Base-by-base conservation (phyloP, 1,284 basidiomycete genomes). In the Microbotryum lychnidis-dioicae region DNA sequence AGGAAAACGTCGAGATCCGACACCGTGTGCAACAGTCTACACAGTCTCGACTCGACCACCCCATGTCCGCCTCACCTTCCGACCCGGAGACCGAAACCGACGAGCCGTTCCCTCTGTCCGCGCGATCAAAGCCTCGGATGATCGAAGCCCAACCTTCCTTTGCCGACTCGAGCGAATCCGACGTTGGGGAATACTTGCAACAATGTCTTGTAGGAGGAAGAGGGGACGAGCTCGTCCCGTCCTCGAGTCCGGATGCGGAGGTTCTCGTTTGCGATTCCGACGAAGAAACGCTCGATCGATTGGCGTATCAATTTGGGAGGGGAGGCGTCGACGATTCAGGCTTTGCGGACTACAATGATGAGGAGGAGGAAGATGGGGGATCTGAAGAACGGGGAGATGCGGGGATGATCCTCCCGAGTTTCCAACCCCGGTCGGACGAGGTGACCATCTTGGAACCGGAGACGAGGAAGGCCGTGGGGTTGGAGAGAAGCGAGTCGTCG, bases 221-320 rank as follows among this genome's bases (percentile, higher is more conserved):
- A 18, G n/a, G 20, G 10, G 27, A 23, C 46, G 31, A 37, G 31
- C 29, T 23, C 29, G 47, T 50, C 37, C 46, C 14, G 8, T 56
- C 55, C 14, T 31, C 53, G 27, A 20, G 23, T 23, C n/a, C 33
- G 37, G 18, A 27, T 8, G 16, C 14, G 4, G 23, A 49, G 2
- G 10, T 65, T 21, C 47, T 65, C 16, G 64, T 63, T 0, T 56
- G 61, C 18, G 58, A 65, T 31, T 65, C 64, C 27, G 57, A 59
- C 33, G 57, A 55, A 14, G 23, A 50, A 5, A 49, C 31, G 14
- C 6, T 31, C 4, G 58, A 63, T n/a, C 18, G 47, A 5, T 25
- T 49, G n/a, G 44, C 46, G 23, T 8, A 25, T 5, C 21, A 27
- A 21, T 42, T 46, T 29, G 54, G 52, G 2, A 48, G 44, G n/a